phyloP scores from a whole-genome alignment of 306 rosid genomes.

The Mimosa pudica region DNA sequence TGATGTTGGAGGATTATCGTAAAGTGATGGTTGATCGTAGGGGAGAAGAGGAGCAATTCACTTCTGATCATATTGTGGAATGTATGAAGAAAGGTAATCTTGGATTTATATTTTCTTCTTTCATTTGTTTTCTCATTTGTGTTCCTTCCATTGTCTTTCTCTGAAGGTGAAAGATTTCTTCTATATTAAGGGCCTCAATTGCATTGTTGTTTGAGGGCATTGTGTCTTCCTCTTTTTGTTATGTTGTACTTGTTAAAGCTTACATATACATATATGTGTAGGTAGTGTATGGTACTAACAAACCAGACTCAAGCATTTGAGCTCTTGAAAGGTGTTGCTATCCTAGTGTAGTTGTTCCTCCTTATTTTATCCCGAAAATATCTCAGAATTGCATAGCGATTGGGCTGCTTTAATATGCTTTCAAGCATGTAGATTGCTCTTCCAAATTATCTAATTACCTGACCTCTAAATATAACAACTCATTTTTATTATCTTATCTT shows the following conservation, averaged over 20 bases:
- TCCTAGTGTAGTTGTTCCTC: neutral
- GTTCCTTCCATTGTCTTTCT: neutral
- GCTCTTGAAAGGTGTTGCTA: neutral
- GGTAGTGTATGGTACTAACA: neutral
- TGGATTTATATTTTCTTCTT: neutral
- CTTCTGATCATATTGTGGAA: constrained; percentile 63
- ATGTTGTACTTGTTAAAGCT: neutral
- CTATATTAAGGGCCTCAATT: neutral
- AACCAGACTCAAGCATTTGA: neutral
- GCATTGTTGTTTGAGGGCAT: neutral
- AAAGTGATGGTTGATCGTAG: constrained; percentile 90
- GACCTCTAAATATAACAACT: constrained; percentile 7
- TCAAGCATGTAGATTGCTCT: constrained; percentile 8
- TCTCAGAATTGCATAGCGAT: neutral
- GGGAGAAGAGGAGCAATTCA: constrained; percentile 87
- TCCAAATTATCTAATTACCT: constrained; percentile 8
- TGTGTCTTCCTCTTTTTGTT: neutral
- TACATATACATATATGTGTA: neutral
- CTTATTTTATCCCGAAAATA: neutral
- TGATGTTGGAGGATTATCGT: constrained; percentile 88
- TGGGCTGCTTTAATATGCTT: neutral
- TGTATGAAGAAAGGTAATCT: constrained; percentile 88
- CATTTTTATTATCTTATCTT: constrained; percentile 20
- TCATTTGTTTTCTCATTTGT: neutral
- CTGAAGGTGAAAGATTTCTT: neutral